Evolutionary conservation across 768 basidiomycete species (phyloP).

Genomic region (Russula ochroleuca): DNA sequence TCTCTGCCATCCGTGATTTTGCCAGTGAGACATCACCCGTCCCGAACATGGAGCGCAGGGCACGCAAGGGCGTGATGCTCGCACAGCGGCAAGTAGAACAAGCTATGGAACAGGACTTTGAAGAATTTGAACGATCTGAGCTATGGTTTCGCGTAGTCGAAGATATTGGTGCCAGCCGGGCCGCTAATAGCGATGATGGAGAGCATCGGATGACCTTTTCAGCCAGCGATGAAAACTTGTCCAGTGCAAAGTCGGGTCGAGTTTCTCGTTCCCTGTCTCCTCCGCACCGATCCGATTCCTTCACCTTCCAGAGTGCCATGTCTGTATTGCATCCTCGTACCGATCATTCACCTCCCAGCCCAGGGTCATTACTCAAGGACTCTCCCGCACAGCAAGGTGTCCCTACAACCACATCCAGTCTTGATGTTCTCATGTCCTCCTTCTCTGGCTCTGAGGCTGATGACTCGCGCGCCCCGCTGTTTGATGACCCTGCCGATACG

Average conservation of each 20-base stretch:
- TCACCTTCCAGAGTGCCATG: slow-evolving; percentile 14
- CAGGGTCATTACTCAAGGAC: slow-evolving; percentile 17
- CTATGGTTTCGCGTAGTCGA: slow-evolving; percentile 88
- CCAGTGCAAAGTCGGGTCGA: slow-evolving; percentile 7
- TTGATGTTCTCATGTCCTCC: slow-evolving; percentile 82
- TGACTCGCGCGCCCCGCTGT: slow-evolving; percentile 66
- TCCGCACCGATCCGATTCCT: slow-evolving; percentile 25
- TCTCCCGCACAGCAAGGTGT: slow-evolving; percentile 15
- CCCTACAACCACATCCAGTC: slow-evolving; percentile 47
- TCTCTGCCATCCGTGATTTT: slow-evolving; percentile 65
- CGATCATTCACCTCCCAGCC: slow-evolving; percentile 13
- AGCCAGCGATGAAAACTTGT: slow-evolving; percentile 15
- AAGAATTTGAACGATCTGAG: slow-evolving; percentile 81
- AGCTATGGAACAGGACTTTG: slow-evolving; percentile 89
- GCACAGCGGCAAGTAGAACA: slow-evolving; percentile 83
- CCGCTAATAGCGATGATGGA: neutral
- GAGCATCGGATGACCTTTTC: neutral
- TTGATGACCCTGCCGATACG: slow-evolving; percentile 71
- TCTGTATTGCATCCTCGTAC: slow-evolving; percentile 5
- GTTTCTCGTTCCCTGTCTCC: slow-evolving; percentile 8
- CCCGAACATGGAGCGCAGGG: slow-evolving; percentile 45
- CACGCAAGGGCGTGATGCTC: slow-evolving; percentile 74
- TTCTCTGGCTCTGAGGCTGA: slow-evolving; percentile 48
- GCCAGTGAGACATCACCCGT: slow-evolving; percentile 45
- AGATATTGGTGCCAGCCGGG: slow-evolving; percentile 47